Conservation (phyloP, 345 rosid genomes). For the Raphanus sativus region DNA sequence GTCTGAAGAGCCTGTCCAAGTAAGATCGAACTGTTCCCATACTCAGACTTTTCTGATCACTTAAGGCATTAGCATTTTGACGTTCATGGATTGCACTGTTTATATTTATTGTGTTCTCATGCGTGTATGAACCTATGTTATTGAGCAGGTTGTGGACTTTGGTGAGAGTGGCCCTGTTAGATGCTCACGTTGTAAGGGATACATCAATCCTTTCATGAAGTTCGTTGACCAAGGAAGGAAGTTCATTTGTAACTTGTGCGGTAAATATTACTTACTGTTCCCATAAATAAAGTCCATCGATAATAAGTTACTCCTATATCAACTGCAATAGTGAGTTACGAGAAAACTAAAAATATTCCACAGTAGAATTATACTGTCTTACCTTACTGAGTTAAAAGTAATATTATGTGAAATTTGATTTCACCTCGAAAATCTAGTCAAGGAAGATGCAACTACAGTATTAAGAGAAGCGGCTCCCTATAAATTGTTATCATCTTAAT, state of each 20-base stretch:
- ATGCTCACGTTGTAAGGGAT: constrained; percentile 91
- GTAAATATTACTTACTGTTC: constrained; percentile 36
- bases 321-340: not conserved
- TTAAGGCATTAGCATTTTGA: not conserved
- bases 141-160: constrained; percentile 75
- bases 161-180: constrained; percentile 93
- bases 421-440: constrained; percentile 3
- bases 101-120: too few relatives aligned
- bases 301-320: constrained; percentile 6
- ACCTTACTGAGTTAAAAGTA: constrained; percentile 11
- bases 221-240: constrained; percentile 87
- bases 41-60: constrained; percentile 16
- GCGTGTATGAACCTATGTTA: not conserved
- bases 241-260: constrained; percentile 82
- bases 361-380: not conserved
- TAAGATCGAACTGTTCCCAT: constrained; percentile 29
- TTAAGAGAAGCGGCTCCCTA: not conserved
- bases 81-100: not conserved
- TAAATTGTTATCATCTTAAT: not conserved
- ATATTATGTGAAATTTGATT: not conserved
- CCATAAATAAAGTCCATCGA: not conserved
- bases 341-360: constrained; percentile 8
- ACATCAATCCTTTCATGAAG: constrained; percentile 88
- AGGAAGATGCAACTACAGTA: not conserved
- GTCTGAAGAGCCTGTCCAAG: constrained; percentile 94